These are phyloP conservation scores for Rhodotorula sp. DNA, from an alignment of 1,284 basidiomycete species.

Conservation along the genomic window DNA sequence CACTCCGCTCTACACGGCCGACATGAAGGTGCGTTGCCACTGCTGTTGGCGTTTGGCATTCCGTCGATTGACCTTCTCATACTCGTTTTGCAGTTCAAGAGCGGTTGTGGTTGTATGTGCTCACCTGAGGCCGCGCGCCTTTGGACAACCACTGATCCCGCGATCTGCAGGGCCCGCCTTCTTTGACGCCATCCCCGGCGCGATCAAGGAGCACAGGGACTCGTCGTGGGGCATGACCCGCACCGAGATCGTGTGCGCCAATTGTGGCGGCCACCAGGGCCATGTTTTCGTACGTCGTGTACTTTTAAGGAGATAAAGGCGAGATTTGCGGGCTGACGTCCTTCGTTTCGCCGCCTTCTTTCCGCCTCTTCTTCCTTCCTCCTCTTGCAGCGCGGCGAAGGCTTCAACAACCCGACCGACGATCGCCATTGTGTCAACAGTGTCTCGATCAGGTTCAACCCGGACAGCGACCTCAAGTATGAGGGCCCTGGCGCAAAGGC, in stretches of 20 bases:
- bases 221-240: constrained; percentile 52
- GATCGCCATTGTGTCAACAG: constrained; percentile 44
- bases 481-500: constrained; percentile 4
- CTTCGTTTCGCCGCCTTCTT: not conserved
- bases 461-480: constrained; percentile 1
- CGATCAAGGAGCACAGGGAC: constrained; percentile 50
- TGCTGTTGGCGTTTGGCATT: no score
- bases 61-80: not conserved
- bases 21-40: constrained; percentile 12
- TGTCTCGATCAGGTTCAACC: constrained; percentile 28
- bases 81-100: constrained; percentile 50
- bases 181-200: constrained; percentile 51
- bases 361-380: not conserved
- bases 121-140: no score
- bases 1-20: constrained; percentile 38
- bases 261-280: constrained; percentile 54
- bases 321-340: not conserved
- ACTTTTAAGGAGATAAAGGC: not conserved
- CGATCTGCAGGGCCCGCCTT: constrained; percentile 46
- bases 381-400: not conserved
- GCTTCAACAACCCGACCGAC: constrained; percentile 28
- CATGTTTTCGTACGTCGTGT: constrained; percentile 47
- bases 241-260: constrained; percentile 53
- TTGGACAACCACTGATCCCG: not conserved
- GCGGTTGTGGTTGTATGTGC: constrained; percentile 54